Base-by-base conservation (phyloP, 2,329 filamentous ascomycete genomes). In the Colletotrichum lindemuthianum region DNA sequence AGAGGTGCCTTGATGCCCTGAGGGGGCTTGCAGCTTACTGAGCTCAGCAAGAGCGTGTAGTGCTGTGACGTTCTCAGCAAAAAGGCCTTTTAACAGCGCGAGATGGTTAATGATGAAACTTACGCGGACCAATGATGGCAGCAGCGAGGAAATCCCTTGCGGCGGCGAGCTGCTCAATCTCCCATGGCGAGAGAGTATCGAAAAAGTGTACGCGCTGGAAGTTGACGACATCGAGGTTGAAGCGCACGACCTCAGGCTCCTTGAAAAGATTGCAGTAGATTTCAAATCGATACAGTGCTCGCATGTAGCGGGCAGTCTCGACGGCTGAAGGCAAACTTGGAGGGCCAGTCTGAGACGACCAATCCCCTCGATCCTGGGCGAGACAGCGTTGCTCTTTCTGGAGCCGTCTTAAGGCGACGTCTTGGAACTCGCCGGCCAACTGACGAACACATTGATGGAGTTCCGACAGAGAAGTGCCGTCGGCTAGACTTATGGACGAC, bases 161-260 rank as follows among this genome's bases (percentile, higher is more conserved):
- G 0, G 58, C 58, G 6, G 63, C 63, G 8, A 65, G 37, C 13
- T 65, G 63, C 32, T 65, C 63, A 33, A 63, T 57, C 16, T 65
- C 63, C 63, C 63, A 65, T 8, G 45, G 63, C 15, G 63, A 63
- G 15, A 65, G 41, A 8, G 32, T 52, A 11, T 65, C 59, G 37
- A 65, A 65, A 8, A 63, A 65, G 16, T 65, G 59, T 41, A 41
- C 41, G 47, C 52, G 44, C 8, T 65, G 63, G 15, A 65, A 65
- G 34, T 63, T 65, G 3, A 65, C 58, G n/a, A 49, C 41, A 13
- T 65, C 63, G 11, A 65, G 36, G 9, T 65, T 63, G 37, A 65
- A 65, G 3, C 58, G 51, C n/a, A 65, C 63, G 4, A 65, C 63
- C 32, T 65, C 63, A 3, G 63, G 63, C 11, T 65, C 47, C 15